phyloP scores from a whole-genome alignment of 257 asterid genomes.

The Fraxinus americana region DNA sequence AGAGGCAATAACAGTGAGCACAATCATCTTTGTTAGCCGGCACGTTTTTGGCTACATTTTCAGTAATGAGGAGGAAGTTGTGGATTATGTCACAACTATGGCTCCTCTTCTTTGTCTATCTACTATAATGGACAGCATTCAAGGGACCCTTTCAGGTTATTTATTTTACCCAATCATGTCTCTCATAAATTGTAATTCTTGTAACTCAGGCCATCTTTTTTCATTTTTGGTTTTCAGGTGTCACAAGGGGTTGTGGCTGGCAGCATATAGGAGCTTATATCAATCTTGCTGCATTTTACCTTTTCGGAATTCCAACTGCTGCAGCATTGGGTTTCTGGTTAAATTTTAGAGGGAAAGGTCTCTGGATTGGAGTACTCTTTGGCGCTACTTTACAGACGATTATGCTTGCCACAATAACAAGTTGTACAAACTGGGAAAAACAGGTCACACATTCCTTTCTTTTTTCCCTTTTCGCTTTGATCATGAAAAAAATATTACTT shows the following conservation, averaged over 20 bases:
- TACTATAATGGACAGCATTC: conserved; percentile 54
- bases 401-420: conserved; percentile 52
- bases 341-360: conserved; percentile 65
- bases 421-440: conserved; percentile 68
- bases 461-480: neutral
- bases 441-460: conserved; percentile 36
- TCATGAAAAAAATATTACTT: neutral
- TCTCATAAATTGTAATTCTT: neutral
- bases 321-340: conserved; percentile 58
- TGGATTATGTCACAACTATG: conserved; percentile 58
- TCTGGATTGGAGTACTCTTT: conserved; percentile 66
- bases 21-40: conserved; percentile 50
- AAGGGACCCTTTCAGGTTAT: conserved; percentile 71
- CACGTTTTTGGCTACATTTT: conserved; percentile 68
- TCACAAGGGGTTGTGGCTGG: conserved; percentile 95
- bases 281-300: conserved; percentile 79
- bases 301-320: conserved; percentile 77
- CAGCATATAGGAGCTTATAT: conserved; percentile 82
- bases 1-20: conserved; percentile 44
- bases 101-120: conserved; percentile 78
- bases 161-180: neutral
- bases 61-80: conserved; percentile 77
- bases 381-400: conserved; percentile 59
- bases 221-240: conserved; percentile 39
- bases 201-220: too few relatives aligned